Evolutionary conservation across 1,284 basidiomycete species (phyloP), one percentile per base, ranked within the genome.

Genomic region (Moesziomyces globuligerus): DNA sequence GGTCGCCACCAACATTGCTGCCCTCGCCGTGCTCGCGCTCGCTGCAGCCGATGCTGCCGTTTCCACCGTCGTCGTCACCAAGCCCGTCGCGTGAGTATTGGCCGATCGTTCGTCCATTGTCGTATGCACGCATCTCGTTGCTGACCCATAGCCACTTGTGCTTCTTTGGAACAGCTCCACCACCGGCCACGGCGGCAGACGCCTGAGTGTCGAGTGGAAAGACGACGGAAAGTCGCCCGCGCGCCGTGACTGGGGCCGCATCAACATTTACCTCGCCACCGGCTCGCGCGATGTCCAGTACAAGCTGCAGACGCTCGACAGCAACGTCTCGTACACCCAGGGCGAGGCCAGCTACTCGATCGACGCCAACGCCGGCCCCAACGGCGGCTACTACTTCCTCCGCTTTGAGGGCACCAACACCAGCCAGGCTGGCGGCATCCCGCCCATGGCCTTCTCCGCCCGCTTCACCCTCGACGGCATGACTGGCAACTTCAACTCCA

Each of bases 221-320:
- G 77, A 79, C 51, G 70, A 79, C 48, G 68, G 69, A 65, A 64
- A 67, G 51, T 20, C 60, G 15, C 77, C 77, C 32, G 56, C 48
- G 29, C 41, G 38, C 24, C 39, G 55, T 26, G 60, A 62, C 51
- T 79, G 76, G 76, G 77, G 74, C 20, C 50, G 47, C 21, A 34
- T 76, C 62, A 78, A 76, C 74, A 66, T 79, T 48, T 79, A 41
- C 57, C 74, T 79, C 39, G 74, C 74, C 52, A 69, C 69, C 20
- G 77, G 77, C 26, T 68, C 69, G 20, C 61, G 62, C 29, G 60
- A 71, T 36, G 72, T 73, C 24, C 77, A 79, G 60, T 79, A 49
- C 74, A 76, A 75, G 69, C 55, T 79, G 42, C 72, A 79, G 54
- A 50, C 57, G 24, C 65, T 79, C 48, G 76, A 40, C 47, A 48